Conservation (phyloP, 1,284 basidiomycete species). For the Melampsora larici-populina region DNA sequence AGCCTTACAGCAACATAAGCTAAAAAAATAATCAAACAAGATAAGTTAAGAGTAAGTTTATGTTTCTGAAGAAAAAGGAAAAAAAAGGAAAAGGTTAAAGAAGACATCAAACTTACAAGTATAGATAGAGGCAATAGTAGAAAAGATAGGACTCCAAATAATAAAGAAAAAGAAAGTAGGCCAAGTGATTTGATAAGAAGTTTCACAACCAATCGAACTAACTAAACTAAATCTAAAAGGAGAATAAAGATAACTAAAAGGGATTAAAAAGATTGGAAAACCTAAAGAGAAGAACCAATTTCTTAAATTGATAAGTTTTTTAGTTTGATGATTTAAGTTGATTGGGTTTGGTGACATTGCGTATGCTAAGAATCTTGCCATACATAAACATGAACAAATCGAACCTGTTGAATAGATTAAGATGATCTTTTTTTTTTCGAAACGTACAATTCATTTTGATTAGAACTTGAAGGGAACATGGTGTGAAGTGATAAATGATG, state of each 20-base stretch:
- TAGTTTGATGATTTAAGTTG: slow-evolving; percentile 19
- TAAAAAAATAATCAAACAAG: neutral
- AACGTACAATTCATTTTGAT: neutral
- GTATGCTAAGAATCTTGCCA: slow-evolving; percentile 37
- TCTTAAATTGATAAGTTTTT: slow-evolving; percentile 14
- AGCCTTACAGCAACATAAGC: slow-evolving; percentile 29
- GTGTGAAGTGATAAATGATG: neutral
- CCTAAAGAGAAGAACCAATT: slow-evolving; percentile 33
- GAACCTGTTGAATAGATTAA: slow-evolving; percentile 41
- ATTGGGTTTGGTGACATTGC: slow-evolving; percentile 18
- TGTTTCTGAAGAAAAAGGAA: neutral
- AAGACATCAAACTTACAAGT: slow-evolving; percentile 4
- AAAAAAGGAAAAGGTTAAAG: neutral
- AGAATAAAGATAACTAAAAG: slow-evolving; percentile 40
- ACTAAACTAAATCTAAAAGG: slow-evolving; percentile 30
- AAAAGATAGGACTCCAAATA: slow-evolving; percentile 41
- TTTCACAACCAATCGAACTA: slow-evolving; percentile 34
- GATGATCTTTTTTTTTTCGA: slow-evolving; percentile 11
- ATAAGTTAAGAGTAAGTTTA: neutral
- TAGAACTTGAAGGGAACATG: neutral
- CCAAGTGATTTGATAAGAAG: slow-evolving; percentile 37
- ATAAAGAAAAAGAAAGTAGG: slow-evolving; percentile 40
- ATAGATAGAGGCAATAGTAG: slow-evolving; percentile 22
- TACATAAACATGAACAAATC: slow-evolving; percentile 39
- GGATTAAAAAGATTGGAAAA: slow-evolving; percentile 26